Percentiles rank a stretch among this genome's conserved stretches.
Conservation (phyloP, 177 flowering plant species). For the Vitis hybrid region DNA sequence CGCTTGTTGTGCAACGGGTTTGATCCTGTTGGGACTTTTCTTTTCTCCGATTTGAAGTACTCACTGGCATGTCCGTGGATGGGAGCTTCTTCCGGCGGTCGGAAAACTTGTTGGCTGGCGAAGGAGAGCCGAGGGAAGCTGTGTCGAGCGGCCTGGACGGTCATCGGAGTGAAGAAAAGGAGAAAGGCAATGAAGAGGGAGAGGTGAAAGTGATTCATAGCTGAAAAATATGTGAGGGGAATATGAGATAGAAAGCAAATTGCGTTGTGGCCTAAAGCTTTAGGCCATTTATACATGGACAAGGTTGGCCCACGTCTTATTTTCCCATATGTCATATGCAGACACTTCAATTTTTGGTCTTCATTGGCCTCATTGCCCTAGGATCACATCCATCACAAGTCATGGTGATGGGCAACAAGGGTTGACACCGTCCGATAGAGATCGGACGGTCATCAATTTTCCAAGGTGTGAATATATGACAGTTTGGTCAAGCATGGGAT, state of each 20-base stretch:
- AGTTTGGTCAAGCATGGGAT: constrained; percentile 3
- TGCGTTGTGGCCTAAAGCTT: neutral
- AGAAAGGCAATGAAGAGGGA: constrained; percentile 9
- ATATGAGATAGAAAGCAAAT: constrained; percentile 1
- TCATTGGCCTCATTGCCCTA: too few species aligned
- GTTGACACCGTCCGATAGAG: neutral
- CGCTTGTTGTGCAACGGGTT: constrained; percentile 52
- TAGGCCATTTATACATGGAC: neutral
- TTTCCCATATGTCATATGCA: neutral
- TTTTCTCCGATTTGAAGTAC: constrained; percentile 29
- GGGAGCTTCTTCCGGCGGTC: neutral
- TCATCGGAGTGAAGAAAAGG: constrained; percentile 10
- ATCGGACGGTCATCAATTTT: neutral
- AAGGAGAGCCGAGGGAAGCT: constrained; percentile 1
- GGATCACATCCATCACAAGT: too few species aligned
- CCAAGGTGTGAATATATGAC: too few species aligned
- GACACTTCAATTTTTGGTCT: too few species aligned
- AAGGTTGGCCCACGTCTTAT: too few species aligned
- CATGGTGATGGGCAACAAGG: too few species aligned
- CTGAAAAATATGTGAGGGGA: constrained; percentile 6
- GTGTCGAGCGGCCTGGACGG: neutral
- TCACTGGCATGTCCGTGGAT: neutral
- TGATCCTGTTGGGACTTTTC: constrained; percentile 42
- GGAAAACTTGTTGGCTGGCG: constrained; percentile 8
- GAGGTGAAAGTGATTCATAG: constrained; percentile 30